These are phyloP conservation scores for Fusarium tanahbumbuense DNA, from an alignment of 2,329 filamentous ascomycete genomes.

Conservation along the genomic window DNA sequence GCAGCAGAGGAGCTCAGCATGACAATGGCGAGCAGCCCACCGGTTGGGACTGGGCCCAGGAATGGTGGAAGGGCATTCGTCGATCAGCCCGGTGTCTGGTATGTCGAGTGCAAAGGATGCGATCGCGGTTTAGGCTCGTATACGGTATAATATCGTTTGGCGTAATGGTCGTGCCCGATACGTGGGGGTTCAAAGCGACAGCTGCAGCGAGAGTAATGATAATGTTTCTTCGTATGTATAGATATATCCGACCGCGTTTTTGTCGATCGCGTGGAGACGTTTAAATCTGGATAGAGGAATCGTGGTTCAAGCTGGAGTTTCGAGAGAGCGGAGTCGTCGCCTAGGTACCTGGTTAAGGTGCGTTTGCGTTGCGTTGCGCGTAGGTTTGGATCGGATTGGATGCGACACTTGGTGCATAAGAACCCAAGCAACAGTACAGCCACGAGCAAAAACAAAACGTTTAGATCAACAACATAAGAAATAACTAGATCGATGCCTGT, in stretches of 20 bases:
- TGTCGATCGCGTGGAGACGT: conserved; percentile 16
- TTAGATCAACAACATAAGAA: conserved; percentile 29
- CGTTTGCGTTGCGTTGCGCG: conserved; percentile 28
- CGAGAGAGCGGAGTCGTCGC: conserved; percentile 35
- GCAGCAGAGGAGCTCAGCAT: conserved; percentile 51
- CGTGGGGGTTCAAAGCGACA: neutral
- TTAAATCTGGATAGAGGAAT: conserved; percentile 21
- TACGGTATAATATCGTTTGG: conserved; percentile 15
- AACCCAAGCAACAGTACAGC: conserved; percentile 12
- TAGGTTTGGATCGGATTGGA: conserved; percentile 25
- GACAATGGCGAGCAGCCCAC: conserved; percentile 51
- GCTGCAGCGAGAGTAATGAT: neutral
- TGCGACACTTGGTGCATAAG: conserved; percentile 31
- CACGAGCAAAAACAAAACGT: neutral
- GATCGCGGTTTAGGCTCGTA: conserved; percentile 27
- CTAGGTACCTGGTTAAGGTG: conserved; percentile 18
- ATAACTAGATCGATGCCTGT: conserved; percentile 30
- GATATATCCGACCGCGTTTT: conserved; percentile 10
- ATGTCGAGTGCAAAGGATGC: conserved; percentile 27
- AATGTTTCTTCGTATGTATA: conserved; percentile 3
- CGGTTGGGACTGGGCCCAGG: conserved; percentile 55
- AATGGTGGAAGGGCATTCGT: conserved; percentile 54
- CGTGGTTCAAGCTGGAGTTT: conserved; percentile 24
- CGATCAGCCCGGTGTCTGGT: conserved; percentile 31
- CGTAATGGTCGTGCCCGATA: conserved; percentile 4